phyloP scores from a whole-genome alignment of 2,329 filamentous ascomycete species.

The Sclerotiophoma versabilis region DNA sequence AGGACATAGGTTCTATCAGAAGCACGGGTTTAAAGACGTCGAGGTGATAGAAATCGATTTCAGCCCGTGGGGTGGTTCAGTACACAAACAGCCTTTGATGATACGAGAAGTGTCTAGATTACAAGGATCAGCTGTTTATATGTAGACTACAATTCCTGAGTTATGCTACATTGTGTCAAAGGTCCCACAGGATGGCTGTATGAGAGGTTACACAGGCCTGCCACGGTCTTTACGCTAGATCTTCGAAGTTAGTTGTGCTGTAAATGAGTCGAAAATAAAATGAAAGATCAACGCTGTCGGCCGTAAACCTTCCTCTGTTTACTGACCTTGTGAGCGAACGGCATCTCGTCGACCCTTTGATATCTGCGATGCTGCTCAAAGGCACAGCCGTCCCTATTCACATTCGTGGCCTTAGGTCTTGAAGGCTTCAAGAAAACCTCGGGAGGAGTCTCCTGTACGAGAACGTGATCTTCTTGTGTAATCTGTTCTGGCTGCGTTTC shows the following conservation, averaged over 20 bases:
- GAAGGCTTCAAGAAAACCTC: not conserved
- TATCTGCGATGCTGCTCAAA: not conserved
- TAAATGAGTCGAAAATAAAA: not conserved
- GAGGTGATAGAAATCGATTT: conserved; percentile 28
- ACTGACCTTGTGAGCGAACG: not conserved
- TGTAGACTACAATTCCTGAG: not conserved
- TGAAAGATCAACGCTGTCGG: conserved; percentile 1
- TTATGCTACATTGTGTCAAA: not conserved
- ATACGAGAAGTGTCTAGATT: conserved; percentile 4
- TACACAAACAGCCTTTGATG: conserved; percentile 35
- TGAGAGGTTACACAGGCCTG: too few relatives aligned
- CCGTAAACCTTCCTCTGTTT: conserved; percentile 13
- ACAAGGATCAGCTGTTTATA: not conserved
- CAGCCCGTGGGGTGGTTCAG: conserved; percentile 21
- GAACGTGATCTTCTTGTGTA: not conserved
- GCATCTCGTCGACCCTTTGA: not conserved
- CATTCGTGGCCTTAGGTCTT: not conserved
- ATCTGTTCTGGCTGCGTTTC: conserved; percentile 9
- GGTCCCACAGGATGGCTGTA: not conserved
- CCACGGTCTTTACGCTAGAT: not conserved
- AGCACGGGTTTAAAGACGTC: conserved; percentile 36
- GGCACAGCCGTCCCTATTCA: not conserved
- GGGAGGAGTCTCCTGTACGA: conserved; percentile 15
- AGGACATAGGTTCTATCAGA: conserved; percentile 32
- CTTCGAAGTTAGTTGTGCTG: not conserved